phyloP scores from a whole-genome alignment of 345 rosid genomes.

The Gossypium herbaceum region DNA sequence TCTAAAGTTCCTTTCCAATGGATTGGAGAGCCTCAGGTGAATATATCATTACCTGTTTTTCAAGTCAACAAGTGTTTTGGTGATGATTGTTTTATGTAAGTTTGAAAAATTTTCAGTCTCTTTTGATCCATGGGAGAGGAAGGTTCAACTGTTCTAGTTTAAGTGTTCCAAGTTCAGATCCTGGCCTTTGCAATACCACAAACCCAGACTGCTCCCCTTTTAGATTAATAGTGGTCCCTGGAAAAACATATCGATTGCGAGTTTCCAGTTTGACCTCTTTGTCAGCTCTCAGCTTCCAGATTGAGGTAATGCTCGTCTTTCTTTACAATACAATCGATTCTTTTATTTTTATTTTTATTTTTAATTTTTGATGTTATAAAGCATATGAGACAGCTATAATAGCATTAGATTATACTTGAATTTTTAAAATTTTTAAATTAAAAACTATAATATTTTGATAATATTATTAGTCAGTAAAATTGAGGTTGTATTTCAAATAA shows the following conservation, averaged over 20 bases:
- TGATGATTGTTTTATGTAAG: neutral
- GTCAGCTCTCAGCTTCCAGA: conserved; percentile 73
- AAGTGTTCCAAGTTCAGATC: conserved; percentile 18
- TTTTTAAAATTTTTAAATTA: too few relatives aligned
- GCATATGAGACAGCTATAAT: too few relatives aligned
- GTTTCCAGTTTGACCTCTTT: conserved; percentile 52
- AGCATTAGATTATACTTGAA: too few relatives aligned
- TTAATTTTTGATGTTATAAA: too few relatives aligned
- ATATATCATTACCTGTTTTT: neutral
- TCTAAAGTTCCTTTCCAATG: conserved; percentile 54
- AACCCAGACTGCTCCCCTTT: conserved; percentile 50
- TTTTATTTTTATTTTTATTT: too few relatives aligned
- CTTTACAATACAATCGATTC: neutral
- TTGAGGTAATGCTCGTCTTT: conserved; percentile 39
- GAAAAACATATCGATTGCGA: conserved; percentile 61
- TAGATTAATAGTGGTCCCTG: conserved; percentile 41
- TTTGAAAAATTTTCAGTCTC: conserved; percentile 38
- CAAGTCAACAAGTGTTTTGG: neutral
- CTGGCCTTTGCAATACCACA: conserved; percentile 37
- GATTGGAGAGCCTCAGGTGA: conserved; percentile 81
- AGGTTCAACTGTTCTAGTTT: conserved; percentile 47
- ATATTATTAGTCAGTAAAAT: too few relatives aligned
- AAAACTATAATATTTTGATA: too few relatives aligned
- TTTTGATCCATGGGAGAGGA: conserved; percentile 71
- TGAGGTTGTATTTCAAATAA: too few relatives aligned